Base-by-base conservation (phyloP, 1,284 basidiomycete species). In the Heterobasidion irregulare region DNA sequence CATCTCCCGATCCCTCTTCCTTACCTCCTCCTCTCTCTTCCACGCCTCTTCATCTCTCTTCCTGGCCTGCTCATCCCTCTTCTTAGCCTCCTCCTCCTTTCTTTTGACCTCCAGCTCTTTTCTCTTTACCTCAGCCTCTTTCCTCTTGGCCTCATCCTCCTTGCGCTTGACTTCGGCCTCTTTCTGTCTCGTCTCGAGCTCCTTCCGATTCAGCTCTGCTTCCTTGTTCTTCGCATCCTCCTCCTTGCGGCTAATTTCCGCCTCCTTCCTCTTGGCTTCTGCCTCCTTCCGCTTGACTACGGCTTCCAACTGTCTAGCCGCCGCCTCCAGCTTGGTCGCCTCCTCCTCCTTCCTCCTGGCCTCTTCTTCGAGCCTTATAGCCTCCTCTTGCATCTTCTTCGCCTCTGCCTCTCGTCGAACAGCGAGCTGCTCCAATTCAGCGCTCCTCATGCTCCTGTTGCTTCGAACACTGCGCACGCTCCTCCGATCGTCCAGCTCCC, bases 381-480 rank as follows among this genome's bases (percentile, higher is more conserved):
- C 60, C 38, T 61, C 60, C 15, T 61, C 59, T 55, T 61, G 59
- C 32, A 56, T 61, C 38, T 43, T 49, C 16, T 47, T 53, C 10
- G 55, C 54, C 46, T 58, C 59, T 3, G 52, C 54, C 53, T 61
- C 60, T 35, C 52, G 38, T 35, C 36, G 36, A 9, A 46, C 8
- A 8, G 50, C 34, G n/a, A 48, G 34, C 43, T 61, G 60, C 45
- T 56, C 59, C 15, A 59, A 32, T 18, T 59, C 56, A 26, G 61
- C 19, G 48, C 60, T 61, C 19, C 55, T 51, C 41, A 53, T 43
- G 38, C 56, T 58, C 3, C 60, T 53, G n/a, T 50, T 13, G 49
- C 60, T 61, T n/a, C 56, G 57, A 34, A 47, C 6, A 43, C 60
- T 61, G 8, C 53, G 50, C 48, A 47, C 18, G 51, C 58, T 60